Conservation (phyloP, 306 rosid species). For the Echinosophora koreensis region DNA sequence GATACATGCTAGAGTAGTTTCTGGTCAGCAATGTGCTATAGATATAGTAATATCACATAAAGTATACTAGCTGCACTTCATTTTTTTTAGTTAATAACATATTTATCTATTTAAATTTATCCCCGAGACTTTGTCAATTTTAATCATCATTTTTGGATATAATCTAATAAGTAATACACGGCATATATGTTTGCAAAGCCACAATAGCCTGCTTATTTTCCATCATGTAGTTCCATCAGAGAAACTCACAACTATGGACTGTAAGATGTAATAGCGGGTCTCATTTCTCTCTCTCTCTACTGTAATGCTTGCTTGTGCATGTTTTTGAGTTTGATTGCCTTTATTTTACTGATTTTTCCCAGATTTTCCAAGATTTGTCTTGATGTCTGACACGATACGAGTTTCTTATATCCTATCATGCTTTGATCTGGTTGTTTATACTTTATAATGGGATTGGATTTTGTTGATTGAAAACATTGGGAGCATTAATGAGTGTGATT, state of each 20-base stretch:
- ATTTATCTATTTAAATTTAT: conserved; percentile 6
- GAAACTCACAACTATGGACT: neutral
- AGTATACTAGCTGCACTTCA: neutral
- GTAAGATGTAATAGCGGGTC: conserved; percentile 7
- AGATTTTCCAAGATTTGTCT: conserved; percentile 21
- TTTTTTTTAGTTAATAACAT: conserved; percentile 10
- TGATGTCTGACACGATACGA: neutral
- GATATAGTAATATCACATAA: neutral
- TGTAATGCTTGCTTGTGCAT: neutral
- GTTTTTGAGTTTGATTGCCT: neutral
- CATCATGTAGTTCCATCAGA: neutral
- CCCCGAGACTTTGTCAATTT: conserved; percentile 9
- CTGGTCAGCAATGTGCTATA: neutral
- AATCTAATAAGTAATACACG: neutral
- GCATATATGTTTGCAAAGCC: conserved; percentile 25
- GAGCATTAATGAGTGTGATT: conserved; percentile 28
- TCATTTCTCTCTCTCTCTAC: neutral
- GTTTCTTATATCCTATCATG: conserved; percentile 18
- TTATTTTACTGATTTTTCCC: neutral
- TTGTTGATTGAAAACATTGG: conserved; percentile 36
- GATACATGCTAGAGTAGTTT: conserved; percentile 4
- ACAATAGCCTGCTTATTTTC: conserved; percentile 18
- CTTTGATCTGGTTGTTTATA: conserved; percentile 8
- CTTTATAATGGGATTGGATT: conserved; percentile 17
- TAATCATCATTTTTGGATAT: conserved; percentile 6